Conservation (phyloP, 1,284 basidiomycete species). For the Ustilago crameri region DNA sequence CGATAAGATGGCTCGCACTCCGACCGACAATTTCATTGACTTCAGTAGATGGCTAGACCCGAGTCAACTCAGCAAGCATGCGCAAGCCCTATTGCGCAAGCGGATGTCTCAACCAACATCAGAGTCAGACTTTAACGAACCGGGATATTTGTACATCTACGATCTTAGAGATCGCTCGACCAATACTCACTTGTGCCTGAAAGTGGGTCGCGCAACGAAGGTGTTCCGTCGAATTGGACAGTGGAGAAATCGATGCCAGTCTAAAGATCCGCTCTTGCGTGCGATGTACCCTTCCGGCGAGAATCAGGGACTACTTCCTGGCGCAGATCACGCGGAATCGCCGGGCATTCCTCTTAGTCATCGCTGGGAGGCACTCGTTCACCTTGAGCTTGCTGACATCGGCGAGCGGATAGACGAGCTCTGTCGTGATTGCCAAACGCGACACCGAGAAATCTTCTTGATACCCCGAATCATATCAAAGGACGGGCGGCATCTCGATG, state of each 20-base stretch:
- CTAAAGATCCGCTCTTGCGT: constrained; percentile 39
- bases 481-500: constrained; percentile 7
- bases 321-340: constrained; percentile 10
- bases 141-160: constrained; percentile 57
- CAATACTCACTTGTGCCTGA: constrained; percentile 35
- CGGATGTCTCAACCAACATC: constrained; percentile 29
- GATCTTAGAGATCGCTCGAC: constrained; percentile 43
- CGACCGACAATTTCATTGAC: constrained; percentile 6
- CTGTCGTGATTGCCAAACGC: constrained; percentile 44
- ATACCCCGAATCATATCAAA: constrained; percentile 19
- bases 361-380: constrained; percentile 53
- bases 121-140: constrained; percentile 23
- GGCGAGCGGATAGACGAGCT: constrained; percentile 26
- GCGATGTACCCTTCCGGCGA: constrained; percentile 20
- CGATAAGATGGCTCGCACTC: background rate
- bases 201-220: constrained; percentile 48
- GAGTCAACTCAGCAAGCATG: constrained; percentile 7
- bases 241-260: constrained; percentile 51
- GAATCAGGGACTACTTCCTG: constrained; percentile 35
- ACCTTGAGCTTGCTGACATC: constrained; percentile 41
- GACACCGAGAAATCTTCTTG: constrained; percentile 56
- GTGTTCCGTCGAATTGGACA: constrained; percentile 44
- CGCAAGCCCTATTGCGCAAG: constrained; percentile 36
- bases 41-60: constrained; percentile 22
- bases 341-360: constrained; percentile 33